Evolutionary conservation across 768 basidiomycete species (phyloP).

Genomic region (Lyophyllum decastes): DNA sequence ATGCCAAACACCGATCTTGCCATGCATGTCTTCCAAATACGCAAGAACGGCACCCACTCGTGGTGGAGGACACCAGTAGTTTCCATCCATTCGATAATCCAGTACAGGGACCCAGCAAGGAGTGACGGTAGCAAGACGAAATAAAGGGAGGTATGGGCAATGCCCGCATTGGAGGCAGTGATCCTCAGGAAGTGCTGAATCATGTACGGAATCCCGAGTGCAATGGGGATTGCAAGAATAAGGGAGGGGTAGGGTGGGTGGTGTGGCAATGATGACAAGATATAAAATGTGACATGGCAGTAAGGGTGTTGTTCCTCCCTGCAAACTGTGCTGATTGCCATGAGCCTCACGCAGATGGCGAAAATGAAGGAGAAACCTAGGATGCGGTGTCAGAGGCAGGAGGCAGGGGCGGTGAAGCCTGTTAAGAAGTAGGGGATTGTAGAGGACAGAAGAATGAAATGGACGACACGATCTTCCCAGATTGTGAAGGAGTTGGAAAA

Average conservation of each 20-base stretch:
- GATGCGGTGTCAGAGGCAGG: slow-evolving; percentile 75
- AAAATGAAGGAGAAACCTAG: slow-evolving; percentile 72
- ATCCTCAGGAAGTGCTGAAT: no score
- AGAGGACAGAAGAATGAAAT: slow-evolving; percentile 71
- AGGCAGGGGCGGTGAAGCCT: slow-evolving; percentile 68
- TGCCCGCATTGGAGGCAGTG: no score
- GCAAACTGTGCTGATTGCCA: slow-evolving; percentile 84
- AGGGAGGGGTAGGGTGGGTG: slow-evolving; percentile 70
- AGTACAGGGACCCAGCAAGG: slow-evolving; percentile 40
- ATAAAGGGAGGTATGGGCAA: no score
- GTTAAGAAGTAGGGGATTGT: slow-evolving; percentile 59
- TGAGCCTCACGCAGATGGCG: slow-evolving; percentile 69
- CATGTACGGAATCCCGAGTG: slow-evolving; percentile 52
- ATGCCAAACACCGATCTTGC: slow-evolving; percentile 22
- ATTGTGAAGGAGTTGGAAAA: slow-evolving; percentile 94
- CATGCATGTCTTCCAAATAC: no score
- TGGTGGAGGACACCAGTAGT: slow-evolving; percentile 51
- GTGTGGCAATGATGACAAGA: slow-evolving; percentile 66
- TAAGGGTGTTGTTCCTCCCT: slow-evolving; percentile 93
- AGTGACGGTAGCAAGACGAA: no score
- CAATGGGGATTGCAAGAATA: slow-evolving; percentile 54
- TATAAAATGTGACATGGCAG: slow-evolving; percentile 89
- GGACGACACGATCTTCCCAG: slow-evolving; percentile 89
- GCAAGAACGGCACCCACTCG: no score
- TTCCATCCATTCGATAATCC: slow-evolving; percentile 84